A percentile compares a stretch with the other conserved stretches of the same genome.
These are phyloP conservation scores for Triangularia setosa DNA, from an alignment of 2,329 filamentous ascomycete species.

Conservation along the genomic window DNA sequence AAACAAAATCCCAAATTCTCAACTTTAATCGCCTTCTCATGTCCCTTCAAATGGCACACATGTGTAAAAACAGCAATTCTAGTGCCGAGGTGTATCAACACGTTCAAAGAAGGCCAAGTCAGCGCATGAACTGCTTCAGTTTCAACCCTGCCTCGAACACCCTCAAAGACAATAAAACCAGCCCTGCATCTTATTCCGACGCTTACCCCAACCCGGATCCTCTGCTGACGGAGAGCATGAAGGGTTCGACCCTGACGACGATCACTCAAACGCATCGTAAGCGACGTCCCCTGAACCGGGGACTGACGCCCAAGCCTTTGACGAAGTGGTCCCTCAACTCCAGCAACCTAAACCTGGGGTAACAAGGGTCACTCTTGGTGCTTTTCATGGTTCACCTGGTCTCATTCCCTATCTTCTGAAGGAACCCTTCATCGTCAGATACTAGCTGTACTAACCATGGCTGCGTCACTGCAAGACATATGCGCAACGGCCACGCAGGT, in stretches of 20 bases:
- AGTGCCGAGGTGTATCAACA: not conserved
- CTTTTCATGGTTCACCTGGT: not conserved
- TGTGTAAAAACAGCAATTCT: not conserved
- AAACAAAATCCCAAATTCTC: not conserved
- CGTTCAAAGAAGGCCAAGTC: not conserved
- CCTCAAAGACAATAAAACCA: not conserved
- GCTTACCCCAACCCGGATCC: not conserved
- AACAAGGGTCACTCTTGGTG: not conserved
- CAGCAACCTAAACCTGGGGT: not conserved
- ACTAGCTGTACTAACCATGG: not conserved
- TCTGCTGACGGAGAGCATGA: not conserved
- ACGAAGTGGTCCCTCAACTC: not conserved
- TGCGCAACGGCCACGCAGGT: not conserved
- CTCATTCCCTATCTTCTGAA: not conserved
- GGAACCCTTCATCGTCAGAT: not conserved
- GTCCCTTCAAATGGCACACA: not conserved
- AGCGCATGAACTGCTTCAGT: conserved; percentile 24
- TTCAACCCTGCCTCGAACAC: conserved; percentile 21
- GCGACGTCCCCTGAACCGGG: conserved; percentile 1
- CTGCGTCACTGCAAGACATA: not conserved
- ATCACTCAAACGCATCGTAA: conserved; percentile 10
- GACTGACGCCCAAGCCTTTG: not conserved
- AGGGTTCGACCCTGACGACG: not conserved
- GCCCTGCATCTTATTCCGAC: not conserved
- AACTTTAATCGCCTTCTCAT: not conserved